Evolutionary conservation across 1,284 basidiomycete species (phyloP), one percentile per base, ranked within the genome.

Genomic region (Tremellales sp.): DNA sequence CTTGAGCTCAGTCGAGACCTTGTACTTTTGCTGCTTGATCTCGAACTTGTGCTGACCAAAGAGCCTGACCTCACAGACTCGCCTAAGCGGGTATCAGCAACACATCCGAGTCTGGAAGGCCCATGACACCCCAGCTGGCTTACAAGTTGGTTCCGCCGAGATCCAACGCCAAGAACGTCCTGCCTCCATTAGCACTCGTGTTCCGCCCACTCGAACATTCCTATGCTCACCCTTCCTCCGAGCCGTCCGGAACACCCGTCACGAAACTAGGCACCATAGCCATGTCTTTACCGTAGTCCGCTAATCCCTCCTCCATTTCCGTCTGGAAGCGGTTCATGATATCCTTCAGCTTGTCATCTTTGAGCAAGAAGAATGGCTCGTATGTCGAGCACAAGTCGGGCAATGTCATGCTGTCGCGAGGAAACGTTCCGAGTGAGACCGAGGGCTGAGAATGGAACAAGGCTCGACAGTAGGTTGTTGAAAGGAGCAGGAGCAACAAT

Each of bases 221-320:
- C 12, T 35, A 47, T 57, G 49, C 85, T 73, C 74, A 90, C 89
- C 90, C 93, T 56, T 82, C 85, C 75, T 97, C 92, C 45, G 84
- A 82, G 37, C 92, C 93, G 71, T 92, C 80, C 41, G 93, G 93
- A 22, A 94, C 88, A 49, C 84, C 84, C 22, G 86, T 89, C 29
- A 96, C 88, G 73, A 89, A 97, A 13, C 87, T 86, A 11, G 91
- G 91, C 10, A 94, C 89, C 87, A 93, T 93, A 12, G 89, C 89
- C 81, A 91, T 86, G 44, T 86, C 78, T 46, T 86, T 80, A 37
- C 82, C 83, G 73, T 89, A 91, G 57, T 74, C 75, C 2, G 75
- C 72, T 39, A 93, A 76, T 17, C 91, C 92, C 13, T 81, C 67
- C 37, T 78, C 77, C 64, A 89, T 84, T 68, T 94, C 90, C 49